phyloP scores from a whole-genome alignment of 805 yeast genomes.

The Lachancea quebecensis region DNA sequence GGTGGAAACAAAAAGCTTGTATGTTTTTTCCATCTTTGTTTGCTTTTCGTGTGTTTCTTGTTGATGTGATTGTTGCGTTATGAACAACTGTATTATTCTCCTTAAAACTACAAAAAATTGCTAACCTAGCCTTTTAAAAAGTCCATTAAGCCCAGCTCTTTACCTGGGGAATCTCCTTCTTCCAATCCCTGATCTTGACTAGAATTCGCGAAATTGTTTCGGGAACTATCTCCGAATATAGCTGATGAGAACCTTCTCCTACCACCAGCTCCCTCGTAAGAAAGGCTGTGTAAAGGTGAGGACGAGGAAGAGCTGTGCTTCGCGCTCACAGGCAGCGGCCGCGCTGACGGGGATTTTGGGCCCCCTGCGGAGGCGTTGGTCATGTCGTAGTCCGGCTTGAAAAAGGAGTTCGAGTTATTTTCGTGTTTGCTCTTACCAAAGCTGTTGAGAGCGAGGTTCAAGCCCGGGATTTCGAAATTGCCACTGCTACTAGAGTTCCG shows the following conservation, averaged over 20 bases:
- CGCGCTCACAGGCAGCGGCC: background rate
- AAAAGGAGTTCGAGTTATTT: slow-evolving; percentile 3
- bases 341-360: background rate
- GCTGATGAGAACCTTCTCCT: background rate
- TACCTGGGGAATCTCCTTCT: slow-evolving; percentile 4
- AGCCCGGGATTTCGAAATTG: slow-evolving; percentile 22
- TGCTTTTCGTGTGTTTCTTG: background rate
- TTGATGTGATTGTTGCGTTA: background rate
- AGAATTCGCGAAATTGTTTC: too few species aligned
- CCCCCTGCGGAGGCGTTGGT: background rate
- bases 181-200: background rate
- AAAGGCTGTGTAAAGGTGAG: background rate
- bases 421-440: background rate
- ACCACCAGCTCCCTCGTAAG: background rate
- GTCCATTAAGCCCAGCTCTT: slow-evolving; percentile 21
- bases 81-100: background rate
- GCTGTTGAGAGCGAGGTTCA: slow-evolving; percentile 14
- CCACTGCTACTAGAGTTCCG: slow-evolving; percentile 14
- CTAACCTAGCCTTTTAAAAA: slow-evolving; percentile 19
- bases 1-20: slow-evolving; percentile 32
- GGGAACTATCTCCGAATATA: background rate
- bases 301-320: background rate
- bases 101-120: background rate
- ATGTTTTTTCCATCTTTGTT: slow-evolving; percentile 7
- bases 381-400: slow-evolving; percentile 10